phyloP scores from a whole-genome alignment of 441 rosid species.

The Corymbia calophylla region DNA sequence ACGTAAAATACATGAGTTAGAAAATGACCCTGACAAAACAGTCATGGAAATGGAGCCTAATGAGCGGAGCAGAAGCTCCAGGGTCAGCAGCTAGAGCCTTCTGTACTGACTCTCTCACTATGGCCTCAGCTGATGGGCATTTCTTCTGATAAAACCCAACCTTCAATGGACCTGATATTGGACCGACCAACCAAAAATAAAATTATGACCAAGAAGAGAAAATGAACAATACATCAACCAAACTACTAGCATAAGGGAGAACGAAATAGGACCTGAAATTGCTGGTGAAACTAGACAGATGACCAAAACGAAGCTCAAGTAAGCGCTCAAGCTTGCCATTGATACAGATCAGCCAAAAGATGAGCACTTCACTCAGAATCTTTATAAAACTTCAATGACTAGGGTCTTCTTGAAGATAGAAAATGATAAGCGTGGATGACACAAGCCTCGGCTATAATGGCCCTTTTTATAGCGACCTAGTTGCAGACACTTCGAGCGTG shows the following conservation, averaged over 20 bases:
- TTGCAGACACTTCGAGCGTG: background rate
- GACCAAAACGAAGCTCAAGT: background rate
- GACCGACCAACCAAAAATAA: background rate
- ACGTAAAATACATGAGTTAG: background rate
- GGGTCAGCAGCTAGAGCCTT: background rate
- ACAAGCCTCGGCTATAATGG: background rate
- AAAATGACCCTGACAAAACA: background rate
- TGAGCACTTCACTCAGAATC: background rate
- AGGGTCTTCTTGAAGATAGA: background rate
- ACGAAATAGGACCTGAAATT: background rate
- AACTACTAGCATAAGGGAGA: background rate
- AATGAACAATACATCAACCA: background rate
- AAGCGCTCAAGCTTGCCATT: background rate
- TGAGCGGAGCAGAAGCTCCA: background rate
- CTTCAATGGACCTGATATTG: background rate
- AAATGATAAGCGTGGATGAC: background rate
- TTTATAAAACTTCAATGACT: background rate
- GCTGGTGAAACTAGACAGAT: background rate
- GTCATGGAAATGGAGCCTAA: slow-evolving; percentile 2
- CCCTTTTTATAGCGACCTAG: background rate
- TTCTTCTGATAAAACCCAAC: background rate
- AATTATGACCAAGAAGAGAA: background rate
- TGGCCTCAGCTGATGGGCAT: background rate
- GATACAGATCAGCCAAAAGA: background rate
- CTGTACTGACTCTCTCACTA: background rate